Base-by-base conservation (phyloP, 192 early-diverging fungal species). In the Mortierella hygrophila region DNA sequence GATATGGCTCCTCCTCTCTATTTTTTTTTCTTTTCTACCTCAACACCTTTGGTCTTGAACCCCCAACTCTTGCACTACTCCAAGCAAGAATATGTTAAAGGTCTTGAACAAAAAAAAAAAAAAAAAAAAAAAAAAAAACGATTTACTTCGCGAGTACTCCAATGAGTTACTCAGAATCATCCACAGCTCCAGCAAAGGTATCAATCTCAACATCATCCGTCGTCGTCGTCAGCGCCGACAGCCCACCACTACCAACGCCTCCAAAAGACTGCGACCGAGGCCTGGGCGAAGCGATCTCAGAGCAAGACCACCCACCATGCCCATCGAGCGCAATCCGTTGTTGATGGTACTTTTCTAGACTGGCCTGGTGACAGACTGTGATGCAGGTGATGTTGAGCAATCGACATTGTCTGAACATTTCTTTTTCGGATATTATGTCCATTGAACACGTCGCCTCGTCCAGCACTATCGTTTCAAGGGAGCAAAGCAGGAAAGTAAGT, bases 351-450 rank as follows among this genome's bases (percentile, higher is more conserved):
- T 70, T 37, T 49, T 84, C 78, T 72, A 89, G 72, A 26, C 46
- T 72, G 29, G 49, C 57, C 55, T 96, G 92, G 77, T 99, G 98
- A 7, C 95, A 95, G 35, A 99, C 95, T 18, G 97, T 97, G n/a
- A 99, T 93, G 10, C 97, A 86, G 2, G 98, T 97, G 76, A 98
- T 96, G 2, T 93, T 94, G 4, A 89, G 79, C 42, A 93, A 88
- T 54, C 93, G 91, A 37, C 93, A 88, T 20, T 88, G 80, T 26
- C 83, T 88, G 82, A 96, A 97, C 52, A 96, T 88, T 37, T 80
- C 73, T 3, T 77, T 74, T 75, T 93, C 93, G 0, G 92, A 88
- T 0, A 29, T 77, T 3, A 75, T 81, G 70, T 95, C 95, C 79
- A 96, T 89, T 8, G 94, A 88, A 68, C 94, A 93, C 7, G 94